phyloP scores from a whole-genome alignment of 176 grass and related monocot species.

The Calamus simplicifolius region DNA sequence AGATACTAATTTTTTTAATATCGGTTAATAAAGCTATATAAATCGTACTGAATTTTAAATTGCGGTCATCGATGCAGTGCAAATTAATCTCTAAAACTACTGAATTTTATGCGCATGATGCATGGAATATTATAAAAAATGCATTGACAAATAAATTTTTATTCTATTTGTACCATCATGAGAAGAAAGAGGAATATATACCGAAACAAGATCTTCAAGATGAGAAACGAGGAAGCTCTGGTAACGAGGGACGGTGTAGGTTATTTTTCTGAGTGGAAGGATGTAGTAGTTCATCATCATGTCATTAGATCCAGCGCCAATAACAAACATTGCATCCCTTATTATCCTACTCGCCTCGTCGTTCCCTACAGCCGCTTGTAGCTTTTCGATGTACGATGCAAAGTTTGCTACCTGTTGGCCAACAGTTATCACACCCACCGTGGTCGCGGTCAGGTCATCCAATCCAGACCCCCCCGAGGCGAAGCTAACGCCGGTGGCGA shows the following conservation, averaged over 20 bases:
- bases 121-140: too few species aligned
- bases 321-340: slow-evolving; percentile 29
- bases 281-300: slow-evolving; percentile 38
- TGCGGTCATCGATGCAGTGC: too few species aligned
- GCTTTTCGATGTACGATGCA: slow-evolving; percentile 15
- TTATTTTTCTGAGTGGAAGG: neutral
- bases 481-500: slow-evolving; percentile 53
- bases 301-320: slow-evolving; percentile 57
- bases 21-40: too few species aligned
- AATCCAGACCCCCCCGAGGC: slow-evolving; percentile 63
- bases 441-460: slow-evolving; percentile 42
- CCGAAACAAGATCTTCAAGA: slow-evolving; percentile 33
- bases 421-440: slow-evolving; percentile 26
- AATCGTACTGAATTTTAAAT: too few species aligned
- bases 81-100: too few species aligned
- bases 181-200: neutral
- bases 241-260: slow-evolving; percentile 32
- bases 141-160: too few species aligned
- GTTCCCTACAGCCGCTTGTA: slow-evolving; percentile 17
- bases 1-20: too few species aligned
- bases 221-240: slow-evolving; percentile 31
- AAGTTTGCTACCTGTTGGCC: slow-evolving; percentile 39
- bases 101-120: too few species aligned
- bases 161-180: too few species aligned
- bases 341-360: slow-evolving; percentile 26